These are phyloP conservation scores for Penicillium sp. DNA, from an alignment of 2,329 filamentous ascomycete genomes.

Conservation along the genomic window DNA sequence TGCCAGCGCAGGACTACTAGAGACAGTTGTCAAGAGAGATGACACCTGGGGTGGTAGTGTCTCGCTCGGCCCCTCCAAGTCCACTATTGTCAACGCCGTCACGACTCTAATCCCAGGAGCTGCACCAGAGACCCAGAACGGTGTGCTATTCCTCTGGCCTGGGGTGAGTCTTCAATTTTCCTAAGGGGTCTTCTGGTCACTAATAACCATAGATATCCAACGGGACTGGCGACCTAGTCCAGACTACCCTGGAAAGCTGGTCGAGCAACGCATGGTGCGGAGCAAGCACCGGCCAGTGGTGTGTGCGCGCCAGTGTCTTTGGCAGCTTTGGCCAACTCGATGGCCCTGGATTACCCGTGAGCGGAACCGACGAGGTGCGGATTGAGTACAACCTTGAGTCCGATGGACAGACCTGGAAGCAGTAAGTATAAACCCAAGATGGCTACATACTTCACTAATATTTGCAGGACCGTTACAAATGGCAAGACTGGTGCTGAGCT, in stretches of 20 bases:
- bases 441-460: background rate
- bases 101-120: conserved; percentile 37
- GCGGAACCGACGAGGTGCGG: conserved; percentile 26
- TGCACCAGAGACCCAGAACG: conserved; percentile 33
- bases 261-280: conserved; percentile 37
- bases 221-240: conserved; percentile 38
- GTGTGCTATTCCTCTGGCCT: conserved; percentile 38
- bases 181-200: background rate
- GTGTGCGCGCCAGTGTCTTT: conserved; percentile 36
- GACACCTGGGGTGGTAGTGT: conserved; percentile 35
- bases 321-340: conserved; percentile 38
- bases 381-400: conserved; percentile 22
- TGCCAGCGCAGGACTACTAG: conserved; percentile 12
- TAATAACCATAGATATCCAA: conserved; percentile 31
- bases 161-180: conserved; percentile 13
- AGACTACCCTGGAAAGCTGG: conserved; percentile 39
- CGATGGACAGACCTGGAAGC: conserved; percentile 25
- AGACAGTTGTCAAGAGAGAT: conserved; percentile 22
- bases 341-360: conserved; percentile 13
- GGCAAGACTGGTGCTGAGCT: conserved; percentile 28
- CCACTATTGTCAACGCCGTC: conserved; percentile 34
- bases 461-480: conserved; percentile 28
- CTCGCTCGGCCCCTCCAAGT: conserved; percentile 33
- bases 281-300: conserved; percentile 35
- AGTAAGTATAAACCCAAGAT: conserved; percentile 14